Percentiles rank a stretch among this genome's conserved stretches.
Evolutionary conservation across 345 rosid genomes (phyloP).

Genomic region (Eucalyptus lansdowneana): DNA sequence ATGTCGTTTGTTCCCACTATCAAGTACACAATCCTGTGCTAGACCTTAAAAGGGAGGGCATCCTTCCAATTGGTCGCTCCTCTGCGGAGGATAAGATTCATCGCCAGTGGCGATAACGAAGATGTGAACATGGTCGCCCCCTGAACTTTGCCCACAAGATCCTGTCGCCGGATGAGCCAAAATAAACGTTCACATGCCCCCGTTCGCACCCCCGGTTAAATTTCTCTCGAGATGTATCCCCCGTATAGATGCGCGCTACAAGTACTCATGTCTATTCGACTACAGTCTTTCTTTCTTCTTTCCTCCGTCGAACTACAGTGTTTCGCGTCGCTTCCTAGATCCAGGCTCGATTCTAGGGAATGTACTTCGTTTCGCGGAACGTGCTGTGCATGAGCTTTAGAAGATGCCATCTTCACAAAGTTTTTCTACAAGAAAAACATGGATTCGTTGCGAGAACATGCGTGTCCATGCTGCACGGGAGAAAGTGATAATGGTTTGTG

Average conservation of each 20-base stretch:
- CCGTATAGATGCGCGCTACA: background rate
- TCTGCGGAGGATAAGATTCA: background rate
- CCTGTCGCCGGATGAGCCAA: background rate
- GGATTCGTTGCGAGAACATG: background rate
- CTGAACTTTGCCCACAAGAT: background rate
- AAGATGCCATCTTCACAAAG: background rate
- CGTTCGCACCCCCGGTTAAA: background rate
- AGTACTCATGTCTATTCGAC: background rate
- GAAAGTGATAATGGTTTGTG: background rate
- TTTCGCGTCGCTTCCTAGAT: background rate
- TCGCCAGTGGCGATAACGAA: background rate
- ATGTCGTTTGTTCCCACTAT: background rate
- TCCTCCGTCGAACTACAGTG: background rate
- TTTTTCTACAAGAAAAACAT: background rate
- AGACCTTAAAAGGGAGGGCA: background rate
- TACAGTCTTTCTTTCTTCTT: background rate
- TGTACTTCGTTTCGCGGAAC: background rate
- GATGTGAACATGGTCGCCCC: background rate
- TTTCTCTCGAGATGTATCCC: background rate
- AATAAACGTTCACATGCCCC: background rate
- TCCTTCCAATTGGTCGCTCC: background rate
- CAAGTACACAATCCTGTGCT: background rate
- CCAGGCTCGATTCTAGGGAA: background rate
- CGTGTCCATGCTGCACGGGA: background rate
- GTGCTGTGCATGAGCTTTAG: background rate